Base-by-base conservation (phyloP, 352 stramenopile genomes). In the Phytophthora tubulina region DNA sequence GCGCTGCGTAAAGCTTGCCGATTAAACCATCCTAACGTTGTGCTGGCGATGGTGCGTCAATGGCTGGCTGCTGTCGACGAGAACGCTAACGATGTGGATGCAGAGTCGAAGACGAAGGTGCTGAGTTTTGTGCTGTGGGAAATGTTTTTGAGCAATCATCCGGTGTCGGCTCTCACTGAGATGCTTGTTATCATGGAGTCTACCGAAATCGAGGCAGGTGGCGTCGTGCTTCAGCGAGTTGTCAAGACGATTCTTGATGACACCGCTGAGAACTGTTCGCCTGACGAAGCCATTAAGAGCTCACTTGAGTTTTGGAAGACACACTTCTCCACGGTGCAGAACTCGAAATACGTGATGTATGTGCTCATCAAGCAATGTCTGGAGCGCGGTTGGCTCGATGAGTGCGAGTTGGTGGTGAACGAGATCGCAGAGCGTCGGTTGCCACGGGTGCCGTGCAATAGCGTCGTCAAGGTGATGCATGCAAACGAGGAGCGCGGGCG, bases 1-100 rank as follows among this genome's bases (percentile, higher is more conserved):
- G 73, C 65, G 32, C 41, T 83, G 48, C 72, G 69, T 51, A 81
- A 73, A 31, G 69, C 66, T 17, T 83, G 78, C 51, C 63, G 62
- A 21, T 52, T 73, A 14, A 31, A 75, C 30, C 68, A 59, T 49
- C 67, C 60, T 39, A 75, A 79, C 11, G 71, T 64, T 27, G 78
- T 58, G 6, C 17, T 85, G 49, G 42, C 41, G 13, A 81, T 85
- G 68, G 61, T 79, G 38, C 51, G 56, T 30, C n/a, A 48, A n/a
- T 52, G 45, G 45, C 45, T 52, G 21, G 45, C 10, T 52, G 45
- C 45, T 35, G 17, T 35, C 10, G 45, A 36, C 3, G 10, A n/a
- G 9, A 45, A 13, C 9, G 39, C 39, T 45, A 0, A 17, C 39
- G 8, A 15, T n/a, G 45, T 52, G 45, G 45, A 52, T 50, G 17